Evolutionary conservation across 805 yeast genomes (phyloP).

Genomic region (Saccharomycopsis babjevae): DNA sequence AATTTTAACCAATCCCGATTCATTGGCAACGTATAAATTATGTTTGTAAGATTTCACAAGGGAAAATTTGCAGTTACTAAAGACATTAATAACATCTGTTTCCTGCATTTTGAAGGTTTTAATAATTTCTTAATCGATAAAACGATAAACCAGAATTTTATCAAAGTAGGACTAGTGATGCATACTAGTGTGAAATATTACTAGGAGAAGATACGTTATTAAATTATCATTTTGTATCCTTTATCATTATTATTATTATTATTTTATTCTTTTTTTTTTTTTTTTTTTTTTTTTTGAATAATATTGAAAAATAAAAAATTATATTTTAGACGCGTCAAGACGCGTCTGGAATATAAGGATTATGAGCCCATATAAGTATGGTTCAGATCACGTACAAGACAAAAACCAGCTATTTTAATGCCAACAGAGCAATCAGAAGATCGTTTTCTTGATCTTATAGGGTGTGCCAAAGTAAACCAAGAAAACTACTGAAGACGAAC

Average conservation of each 20-base stretch:
- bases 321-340: background rate
- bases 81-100: slow-evolving; percentile 7
- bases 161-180: background rate
- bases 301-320: background rate
- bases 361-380: background rate
- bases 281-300: background rate
- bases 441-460: no score
- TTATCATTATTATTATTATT: background rate
- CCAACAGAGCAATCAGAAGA: no score
- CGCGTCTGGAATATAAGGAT: background rate
- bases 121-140: background rate
- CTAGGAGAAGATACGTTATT: background rate
- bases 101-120: background rate
- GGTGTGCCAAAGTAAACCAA: no score
- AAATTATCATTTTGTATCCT: background rate
- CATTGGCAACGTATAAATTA: slow-evolving; percentile 41
- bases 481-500: no score
- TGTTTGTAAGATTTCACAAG: slow-evolving; percentile 20
- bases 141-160: background rate
- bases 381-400: no score
- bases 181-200: background rate
- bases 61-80: slow-evolving; percentile 5
- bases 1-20: slow-evolving; percentile 43
- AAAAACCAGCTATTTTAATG: no score
- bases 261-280: background rate